Evolutionary conservation across 352 stramenopile genomes (phyloP).

Genomic region (Phytophthora pistaciae): DNA sequence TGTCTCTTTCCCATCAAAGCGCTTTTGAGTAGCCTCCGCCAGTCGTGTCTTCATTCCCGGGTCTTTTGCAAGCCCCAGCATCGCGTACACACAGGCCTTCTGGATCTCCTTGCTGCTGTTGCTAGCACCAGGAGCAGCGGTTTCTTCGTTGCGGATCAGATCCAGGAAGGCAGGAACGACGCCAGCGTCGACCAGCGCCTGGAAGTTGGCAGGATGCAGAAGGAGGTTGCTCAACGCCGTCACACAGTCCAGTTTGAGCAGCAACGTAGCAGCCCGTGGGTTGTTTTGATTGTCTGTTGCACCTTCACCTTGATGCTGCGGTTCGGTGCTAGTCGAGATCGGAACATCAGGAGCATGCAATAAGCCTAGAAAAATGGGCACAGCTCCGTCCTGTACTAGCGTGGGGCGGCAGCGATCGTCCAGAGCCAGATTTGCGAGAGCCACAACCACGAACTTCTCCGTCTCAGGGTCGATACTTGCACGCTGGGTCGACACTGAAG

Average conservation of each 20-base stretch:
- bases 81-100: slow-evolving; percentile 81
- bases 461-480: slow-evolving; percentile 60
- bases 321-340: not conserved
- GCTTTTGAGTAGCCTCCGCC: slow-evolving; percentile 46
- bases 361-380: slow-evolving; percentile 62
- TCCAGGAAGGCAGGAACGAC: slow-evolving; percentile 76
- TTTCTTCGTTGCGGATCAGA: slow-evolving; percentile 55
- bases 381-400: slow-evolving; percentile 72
- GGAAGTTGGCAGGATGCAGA: slow-evolving; percentile 84
- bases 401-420: slow-evolving; percentile 72
- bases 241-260: slow-evolving; percentile 85
- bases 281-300: slow-evolving; percentile 22
- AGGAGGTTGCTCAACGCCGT: slow-evolving; percentile 86
- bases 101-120: slow-evolving; percentile 72
- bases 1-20: slow-evolving; percentile 25
- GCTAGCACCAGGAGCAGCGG: slow-evolving; percentile 15
- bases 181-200: slow-evolving; percentile 77
- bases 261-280: slow-evolving; percentile 34
- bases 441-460: slow-evolving; percentile 71
- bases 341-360: slow-evolving; percentile 38
- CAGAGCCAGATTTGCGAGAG: slow-evolving; percentile 77
- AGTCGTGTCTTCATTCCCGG: slow-evolving; percentile 77
- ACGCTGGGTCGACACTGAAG: not conserved
- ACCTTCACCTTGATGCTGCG: slow-evolving; percentile 16
- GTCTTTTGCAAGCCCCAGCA: slow-evolving; percentile 78